Evolutionary conservation across 345 rosid genomes (phyloP), one percentile per base, ranked within the genome.

Genomic region (Eucalyptus brandiana): DNA sequence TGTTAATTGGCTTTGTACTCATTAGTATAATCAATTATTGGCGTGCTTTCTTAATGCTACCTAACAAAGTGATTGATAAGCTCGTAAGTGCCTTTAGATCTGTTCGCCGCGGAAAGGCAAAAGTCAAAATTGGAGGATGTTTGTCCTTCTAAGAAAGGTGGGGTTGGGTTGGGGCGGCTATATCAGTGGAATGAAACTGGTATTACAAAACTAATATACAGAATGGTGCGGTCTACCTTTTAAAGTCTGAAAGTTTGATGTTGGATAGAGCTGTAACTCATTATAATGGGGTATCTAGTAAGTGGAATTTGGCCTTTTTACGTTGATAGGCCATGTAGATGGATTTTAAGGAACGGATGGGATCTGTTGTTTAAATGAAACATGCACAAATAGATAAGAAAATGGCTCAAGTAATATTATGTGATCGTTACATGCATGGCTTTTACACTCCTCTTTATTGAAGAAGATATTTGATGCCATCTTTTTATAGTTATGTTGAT

Each of bases 341-440:
- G 32, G 16, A 60, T 60, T 60, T 60, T 60, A 60, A 0, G 16
- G 32, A 17, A 60, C 7, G 0, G 1, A 60, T 0, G 69, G n/a
- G 69, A 60, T 28, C 32, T 28, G 69, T 28, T 60, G 32, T 60
- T 60, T 0, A 28, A 26, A 12, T 60, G 32, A 26, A 60, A 60
- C 0, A 60, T 60, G 69, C 0, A 28, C 8, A 28, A 0, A 60
- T 0, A 12, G 69, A 60, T 60, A 0, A 12, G 69, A 60, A 60
- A 60, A 60, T 0, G 67, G 67, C n/a, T 60, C 67, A 2, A 58
- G 30, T 58, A 58, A 60, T 60, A 28, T 60, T 28, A 60, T 28
- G 32, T 1, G 16, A 28, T 60, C 0, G 32, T 26, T 28, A 60
- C 5, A 1, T 7, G 0, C 17, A 65, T 14, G 19, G 72, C 5